phyloP scores from a whole-genome alignment of 2,329 filamentous ascomycete species.

The Aotearoamyces nothofagi region DNA sequence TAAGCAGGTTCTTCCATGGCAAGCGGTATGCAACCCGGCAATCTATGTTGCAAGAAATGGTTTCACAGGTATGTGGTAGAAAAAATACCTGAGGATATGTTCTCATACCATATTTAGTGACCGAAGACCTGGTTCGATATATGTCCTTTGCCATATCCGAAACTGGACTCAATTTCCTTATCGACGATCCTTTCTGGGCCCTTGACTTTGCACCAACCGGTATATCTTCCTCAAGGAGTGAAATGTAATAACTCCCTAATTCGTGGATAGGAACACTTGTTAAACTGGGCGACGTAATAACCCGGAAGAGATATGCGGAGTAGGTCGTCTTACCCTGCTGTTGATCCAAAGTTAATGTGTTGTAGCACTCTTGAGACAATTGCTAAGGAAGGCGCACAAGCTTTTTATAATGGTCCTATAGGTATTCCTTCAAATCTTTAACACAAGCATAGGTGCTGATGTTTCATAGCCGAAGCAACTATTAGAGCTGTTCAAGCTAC shows the following conservation, averaged over 20 bases:
- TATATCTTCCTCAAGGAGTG: constrained; percentile 2
- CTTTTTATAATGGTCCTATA: constrained; percentile 47
- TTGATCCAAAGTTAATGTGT: not conserved
- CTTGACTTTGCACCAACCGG: constrained; percentile 56
- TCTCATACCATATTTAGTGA: constrained; percentile 28
- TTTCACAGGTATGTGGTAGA: constrained; percentile 31
- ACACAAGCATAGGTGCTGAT: constrained; percentile 3
- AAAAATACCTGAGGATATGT: not conserved
- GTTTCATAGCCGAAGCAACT: constrained; percentile 34
- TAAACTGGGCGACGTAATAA: constrained; percentile 45
- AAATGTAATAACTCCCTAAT: constrained; percentile 2
- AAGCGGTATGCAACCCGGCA: constrained; percentile 56
- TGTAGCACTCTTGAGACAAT: constrained; percentile 44
- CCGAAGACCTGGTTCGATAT: constrained; percentile 58
- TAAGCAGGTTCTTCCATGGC: constrained; percentile 46
- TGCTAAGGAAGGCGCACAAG: constrained; percentile 39
- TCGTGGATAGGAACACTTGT: constrained; percentile 35
- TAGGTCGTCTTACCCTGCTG: constrained; percentile 5
- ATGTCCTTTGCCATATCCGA: constrained; percentile 37
- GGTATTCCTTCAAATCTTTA: constrained; percentile 9
- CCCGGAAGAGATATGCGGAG: constrained; percentile 47
- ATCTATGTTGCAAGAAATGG: constrained; percentile 59
- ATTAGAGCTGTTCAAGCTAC: constrained; percentile 38
- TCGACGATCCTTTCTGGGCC: constrained; percentile 46
- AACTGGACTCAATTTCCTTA: constrained; percentile 44